Evolutionary conservation across 1,284 basidiomycete genomes (phyloP), one percentile per base, ranked within the genome.

Genomic region (Leucoagaricus sp.): DNA sequence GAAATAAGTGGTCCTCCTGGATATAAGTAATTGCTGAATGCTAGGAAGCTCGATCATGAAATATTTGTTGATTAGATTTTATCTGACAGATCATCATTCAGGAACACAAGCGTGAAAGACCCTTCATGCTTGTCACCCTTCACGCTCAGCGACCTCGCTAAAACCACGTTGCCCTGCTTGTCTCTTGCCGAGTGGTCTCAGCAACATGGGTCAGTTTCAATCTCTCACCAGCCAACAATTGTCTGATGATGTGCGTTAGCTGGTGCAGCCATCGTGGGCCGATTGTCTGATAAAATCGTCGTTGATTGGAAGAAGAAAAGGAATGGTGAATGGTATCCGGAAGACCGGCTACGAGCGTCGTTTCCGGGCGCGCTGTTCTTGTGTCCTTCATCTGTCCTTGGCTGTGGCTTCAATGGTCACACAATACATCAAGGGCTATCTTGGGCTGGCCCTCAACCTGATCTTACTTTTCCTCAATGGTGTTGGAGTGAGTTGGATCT

Each of bases 401-500:
- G 46, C 6, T 63, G 57, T 25, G 66, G 67, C 1, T 25, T 69
- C n/a, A n/a, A n/a, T n/a, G 12, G 28, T 68, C 23, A 66, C 63
- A 0, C 36, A 51, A 4, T 69, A 65, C 50, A 57, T 70, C 7
- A 59, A 62, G n/a, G 66, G 71, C 3, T 64, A 41, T 12, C 9
- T 67, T 8, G 72, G 70, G 4, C 50, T 72, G 19, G 55, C 57
- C 0, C 53, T 70, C 2, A 68, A 65, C 56, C 58, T 76, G 4
- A 36, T 71, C 1, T 73, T 69, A 36, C 54, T 76, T 6, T 76
- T 75, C 46, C 36, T 72, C n/a, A 72, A 74, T 53, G 77, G 75
- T 0, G 33, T 74, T 10, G 75, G 73, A 34, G 81, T 83, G 58
- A 50, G 79, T 72, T 12, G 15, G 15, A 8, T 1, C 29, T 13